Percentiles rank a stretch among this genome's conserved stretches.
These are phyloP conservation scores for Kwoniella heveanensis DNA, from an alignment of 768 basidiomycete species.

Conservation along the genomic window DNA sequence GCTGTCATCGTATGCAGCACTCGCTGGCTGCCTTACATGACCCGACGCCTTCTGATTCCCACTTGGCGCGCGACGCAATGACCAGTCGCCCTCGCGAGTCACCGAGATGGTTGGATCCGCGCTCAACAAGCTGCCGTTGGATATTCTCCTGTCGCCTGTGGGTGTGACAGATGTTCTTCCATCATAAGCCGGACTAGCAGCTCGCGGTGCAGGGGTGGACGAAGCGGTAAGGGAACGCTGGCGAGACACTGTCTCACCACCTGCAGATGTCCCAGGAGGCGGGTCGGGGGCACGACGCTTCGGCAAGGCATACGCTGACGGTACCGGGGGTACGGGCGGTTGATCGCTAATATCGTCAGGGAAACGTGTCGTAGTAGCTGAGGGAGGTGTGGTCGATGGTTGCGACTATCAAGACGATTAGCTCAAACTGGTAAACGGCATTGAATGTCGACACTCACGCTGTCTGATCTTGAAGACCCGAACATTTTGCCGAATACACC, in stretches of 20 bases:
- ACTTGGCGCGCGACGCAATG: conserved; percentile 4
- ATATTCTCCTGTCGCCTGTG: conserved; percentile 9
- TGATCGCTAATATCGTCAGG: conserved; percentile 2
- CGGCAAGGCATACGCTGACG: conserved; percentile 14
- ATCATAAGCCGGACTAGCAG: conserved; percentile 7
- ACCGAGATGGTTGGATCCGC: conserved; percentile 30
- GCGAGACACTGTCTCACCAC: conserved; percentile 3
- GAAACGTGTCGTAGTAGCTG: conserved; percentile 14
- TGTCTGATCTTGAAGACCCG: conserved; percentile 24
- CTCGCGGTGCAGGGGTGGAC: conserved; percentile 7
- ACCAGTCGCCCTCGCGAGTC: background rate
- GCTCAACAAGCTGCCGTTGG: conserved; percentile 3
- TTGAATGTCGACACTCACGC: no score
- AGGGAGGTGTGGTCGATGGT: conserved; percentile 13
- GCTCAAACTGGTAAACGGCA: background rate
- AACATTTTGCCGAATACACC: conserved; percentile 53
- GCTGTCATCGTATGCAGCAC: conserved; percentile 25
- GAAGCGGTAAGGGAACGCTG: conserved; percentile 7
- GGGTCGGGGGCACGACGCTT: conserved; percentile 12
- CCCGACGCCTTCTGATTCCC: conserved; percentile 6
- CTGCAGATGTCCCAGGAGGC: background rate
- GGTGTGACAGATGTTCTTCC: conserved; percentile 17
- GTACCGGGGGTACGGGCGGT: conserved; percentile 34
- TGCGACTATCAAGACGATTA: background rate
- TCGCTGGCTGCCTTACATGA: conserved; percentile 34